phyloP scores from a whole-genome alignment of 169 alveolate species.

The Eimeria acervulina region DNA sequence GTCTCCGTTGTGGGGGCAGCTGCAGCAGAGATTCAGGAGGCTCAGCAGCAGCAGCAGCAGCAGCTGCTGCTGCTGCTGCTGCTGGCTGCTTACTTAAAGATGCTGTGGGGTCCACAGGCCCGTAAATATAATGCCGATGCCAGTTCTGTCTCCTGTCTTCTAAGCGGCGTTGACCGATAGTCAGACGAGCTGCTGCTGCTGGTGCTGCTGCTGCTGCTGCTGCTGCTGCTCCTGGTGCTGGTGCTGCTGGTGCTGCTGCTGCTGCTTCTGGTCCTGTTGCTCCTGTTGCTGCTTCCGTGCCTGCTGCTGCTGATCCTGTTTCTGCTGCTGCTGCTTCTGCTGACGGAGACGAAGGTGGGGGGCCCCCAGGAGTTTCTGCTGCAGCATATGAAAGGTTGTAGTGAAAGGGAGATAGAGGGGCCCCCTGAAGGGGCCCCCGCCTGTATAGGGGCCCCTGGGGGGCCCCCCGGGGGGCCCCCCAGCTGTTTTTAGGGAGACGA shows the following conservation, averaged over 20 bases:
- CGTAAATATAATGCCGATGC: slow-evolving; percentile 10
- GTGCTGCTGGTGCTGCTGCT: slow-evolving; percentile 48
- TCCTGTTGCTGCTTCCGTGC: slow-evolving; percentile 5
- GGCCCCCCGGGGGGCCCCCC: slow-evolving; percentile 99
- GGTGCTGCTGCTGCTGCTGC: slow-evolving; percentile 44
- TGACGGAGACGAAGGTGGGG: not conserved
- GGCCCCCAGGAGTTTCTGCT: not conserved
- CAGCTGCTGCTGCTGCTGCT: slow-evolving; percentile 57
- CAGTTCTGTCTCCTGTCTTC: slow-evolving; percentile 32
- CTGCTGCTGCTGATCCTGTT: slow-evolving; percentile 38
- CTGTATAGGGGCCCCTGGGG: no score
- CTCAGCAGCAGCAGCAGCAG: not conserved
- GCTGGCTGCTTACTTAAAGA: not conserved
- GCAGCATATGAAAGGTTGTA: no score
- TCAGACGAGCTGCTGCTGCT: slow-evolving; percentile 45
- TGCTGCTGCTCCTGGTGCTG: slow-evolving; percentile 29
- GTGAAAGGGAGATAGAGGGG: not conserved
- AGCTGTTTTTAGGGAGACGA: slow-evolving; percentile 99
- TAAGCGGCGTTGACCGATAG: slow-evolving; percentile 39
- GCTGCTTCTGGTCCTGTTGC: not conserved
- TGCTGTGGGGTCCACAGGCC: not conserved
- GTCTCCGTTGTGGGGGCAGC: not conserved
- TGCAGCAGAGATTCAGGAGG: not conserved
- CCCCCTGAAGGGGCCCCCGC: not conserved
- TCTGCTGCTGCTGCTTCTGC: slow-evolving; percentile 13